phyloP scores from a whole-genome alignment of 1,139 yeast genomes.

The Kodamaea fungicola region DNA sequence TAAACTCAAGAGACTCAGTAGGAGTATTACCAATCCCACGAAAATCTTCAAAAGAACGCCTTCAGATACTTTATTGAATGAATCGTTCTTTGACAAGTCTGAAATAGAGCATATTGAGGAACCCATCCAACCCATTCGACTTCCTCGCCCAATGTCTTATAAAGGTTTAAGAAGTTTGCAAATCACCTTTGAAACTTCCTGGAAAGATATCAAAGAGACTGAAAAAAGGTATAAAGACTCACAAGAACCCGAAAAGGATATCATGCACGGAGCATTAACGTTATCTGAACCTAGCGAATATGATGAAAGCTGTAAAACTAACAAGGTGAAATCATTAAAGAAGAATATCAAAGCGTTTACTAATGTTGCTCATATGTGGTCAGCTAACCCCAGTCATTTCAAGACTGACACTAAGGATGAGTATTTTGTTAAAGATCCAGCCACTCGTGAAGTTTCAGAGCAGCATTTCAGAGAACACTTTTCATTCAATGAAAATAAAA shows the following conservation, averaged over 20 bases:
- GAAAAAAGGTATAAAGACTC: constrained; percentile 20
- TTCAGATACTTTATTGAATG: constrained; percentile 1
- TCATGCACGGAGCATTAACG: constrained; percentile 24
- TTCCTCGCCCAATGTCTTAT: constrained; percentile 31
- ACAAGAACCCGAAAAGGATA: constrained; percentile 1
- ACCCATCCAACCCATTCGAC: constrained; percentile 15
- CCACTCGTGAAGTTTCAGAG: constrained; percentile 45
- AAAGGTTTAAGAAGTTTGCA: constrained; percentile 29
- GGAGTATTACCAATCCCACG: constrained; percentile 17
- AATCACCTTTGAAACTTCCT: constrained; percentile 33
- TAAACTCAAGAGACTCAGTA: constrained; percentile 1
- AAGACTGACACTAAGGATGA: constrained; percentile 38
- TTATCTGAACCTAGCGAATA: constrained; percentile 29
- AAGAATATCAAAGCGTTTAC: constrained; percentile 29
- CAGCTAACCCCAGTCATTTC: constrained; percentile 63
- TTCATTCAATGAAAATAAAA: constrained; percentile 51
- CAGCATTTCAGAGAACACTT: constrained; percentile 62
- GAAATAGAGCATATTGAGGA: constrained; percentile 3
- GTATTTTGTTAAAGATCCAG: constrained; percentile 41
- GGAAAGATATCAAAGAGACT: constrained; percentile 22
- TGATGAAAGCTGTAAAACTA: constrained; percentile 8
- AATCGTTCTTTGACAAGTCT: constrained; percentile 1
- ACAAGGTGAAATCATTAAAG: constrained; percentile 20
- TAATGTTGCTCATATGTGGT: constrained; percentile 55
- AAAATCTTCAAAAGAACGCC: constrained; percentile 13